Conservation (phyloP, 2,329 filamentous ascomycete genomes). For the Septoria petroselini region DNA sequence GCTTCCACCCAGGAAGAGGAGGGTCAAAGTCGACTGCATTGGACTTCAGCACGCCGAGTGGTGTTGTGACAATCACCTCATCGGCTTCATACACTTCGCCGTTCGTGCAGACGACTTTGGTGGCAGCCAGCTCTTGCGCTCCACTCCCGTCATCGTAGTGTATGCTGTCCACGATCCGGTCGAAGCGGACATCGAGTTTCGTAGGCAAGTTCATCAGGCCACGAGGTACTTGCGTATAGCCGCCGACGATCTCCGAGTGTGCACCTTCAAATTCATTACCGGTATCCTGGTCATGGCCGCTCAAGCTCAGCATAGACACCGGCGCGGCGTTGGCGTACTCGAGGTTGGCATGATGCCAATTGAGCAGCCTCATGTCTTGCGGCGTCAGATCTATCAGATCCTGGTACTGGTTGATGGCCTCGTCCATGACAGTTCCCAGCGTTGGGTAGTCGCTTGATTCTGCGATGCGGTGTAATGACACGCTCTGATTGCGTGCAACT, state of each 20-base stretch:
- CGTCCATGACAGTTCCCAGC: conserved; percentile 85
- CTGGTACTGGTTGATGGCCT: conserved; percentile 85
- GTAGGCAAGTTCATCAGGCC: conserved; percentile 76
- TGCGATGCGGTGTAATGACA: conserved; percentile 66
- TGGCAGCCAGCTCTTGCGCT: conserved; percentile 44
- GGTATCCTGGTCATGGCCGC: conserved; percentile 94
- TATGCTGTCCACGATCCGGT: conserved; percentile 69
- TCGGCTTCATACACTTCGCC: conserved; percentile 79
- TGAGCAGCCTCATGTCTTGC: conserved; percentile 84
- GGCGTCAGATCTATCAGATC: conserved; percentile 76
- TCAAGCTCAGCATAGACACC: conserved; percentile 79
- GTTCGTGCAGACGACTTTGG: conserved; percentile 70
- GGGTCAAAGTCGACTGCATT: conserved; percentile 80
- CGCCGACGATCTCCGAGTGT: conserved; percentile 89
- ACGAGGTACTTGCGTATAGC: conserved; percentile 89
- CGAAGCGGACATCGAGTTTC: conserved; percentile 72
- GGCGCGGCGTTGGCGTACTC: conserved; percentile 96
- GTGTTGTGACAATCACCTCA: conserved; percentile 83
- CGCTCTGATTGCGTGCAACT: conserved; percentile 52
- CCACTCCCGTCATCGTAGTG: conserved; percentile 50
- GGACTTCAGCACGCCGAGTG: conserved; percentile 88
- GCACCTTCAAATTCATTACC: conserved; percentile 96
- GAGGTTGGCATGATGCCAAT: conserved; percentile 97
- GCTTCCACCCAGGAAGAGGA: conserved; percentile 82
- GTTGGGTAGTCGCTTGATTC: conserved; percentile 63